Base-by-base conservation (phyloP, 202 grass and related monocot species). In the Setaria italica region DNA sequence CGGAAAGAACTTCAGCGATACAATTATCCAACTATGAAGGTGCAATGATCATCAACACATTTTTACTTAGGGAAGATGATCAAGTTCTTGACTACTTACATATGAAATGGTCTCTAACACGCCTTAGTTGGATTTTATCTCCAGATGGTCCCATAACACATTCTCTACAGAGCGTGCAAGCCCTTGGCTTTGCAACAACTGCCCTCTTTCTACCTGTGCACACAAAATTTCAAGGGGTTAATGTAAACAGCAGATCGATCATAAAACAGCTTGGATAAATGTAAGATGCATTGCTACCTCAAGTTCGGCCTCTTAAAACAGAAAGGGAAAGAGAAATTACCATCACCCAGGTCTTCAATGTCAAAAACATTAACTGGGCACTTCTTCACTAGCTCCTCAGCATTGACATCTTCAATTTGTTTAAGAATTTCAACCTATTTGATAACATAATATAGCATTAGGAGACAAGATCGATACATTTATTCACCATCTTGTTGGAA, bases 91-190 rank as follows among this genome's bases (percentile, higher is more conserved):
- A 32, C 6, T 63, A 90, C 93, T 92, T 94, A 98, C 95, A 95
- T 65, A 98, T 98, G 81, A 98, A 95, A 69, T 98, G 95, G 82
- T 98, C 90, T 85, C 89, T 94, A 29, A 94, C 91, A 46, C 91
- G 93, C 29, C 86, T 76, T 42, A 98, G 73, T 81, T 95, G 78
- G 2, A 98, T 77, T 46, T 89, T n/a, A 20, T 92, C 71, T 51
- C 48, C 93, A 1, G 1, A 58, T 12, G n/a, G 46, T 54, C 84
- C 80, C 49, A 85, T 87, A 48, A 98, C 67, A 60, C 95, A 98
- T 90, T 98, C 81, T 57, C 93, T 92, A 78, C 95, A 98, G 75
- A 98, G 91, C 4, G 95, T 98, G 85, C 93, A 98, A 35, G 81
- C 75, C 73, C 91, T 89, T 46, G 95, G 88, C 16, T 66, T 94